A percentile compares a stretch with the other conserved stretches of the same genome.
Evolutionary conservation across 768 basidiomycete species (phyloP).

Genomic region (Macrolepiota fuliginosa): DNA sequence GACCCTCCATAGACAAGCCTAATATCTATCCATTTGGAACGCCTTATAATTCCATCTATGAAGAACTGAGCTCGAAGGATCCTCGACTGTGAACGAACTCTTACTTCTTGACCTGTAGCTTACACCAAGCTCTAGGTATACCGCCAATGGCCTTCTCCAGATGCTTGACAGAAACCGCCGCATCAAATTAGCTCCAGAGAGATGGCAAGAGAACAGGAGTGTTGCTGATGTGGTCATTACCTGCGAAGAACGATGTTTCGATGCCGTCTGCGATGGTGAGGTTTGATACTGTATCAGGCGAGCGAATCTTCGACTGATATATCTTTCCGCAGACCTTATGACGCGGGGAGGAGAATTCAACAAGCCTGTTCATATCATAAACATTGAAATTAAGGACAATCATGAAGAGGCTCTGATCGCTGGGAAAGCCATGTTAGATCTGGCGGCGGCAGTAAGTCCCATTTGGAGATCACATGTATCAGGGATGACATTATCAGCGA

Average conservation of each 20-base stretch:
- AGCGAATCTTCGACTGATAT: neutral
- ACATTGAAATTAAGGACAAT: conserved; percentile 98
- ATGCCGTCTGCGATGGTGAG: conserved; percentile 96
- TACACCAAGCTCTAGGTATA: conserved; percentile 57
- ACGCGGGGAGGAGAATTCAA: conserved; percentile 88
- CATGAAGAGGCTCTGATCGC: conserved; percentile 98
- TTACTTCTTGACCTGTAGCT: neutral
- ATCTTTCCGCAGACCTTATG: conserved; percentile 63
- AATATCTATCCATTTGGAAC: conserved; percentile 98
- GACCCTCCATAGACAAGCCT: conserved; percentile 94
- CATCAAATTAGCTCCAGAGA: conserved; percentile 90
- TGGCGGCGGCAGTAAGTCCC: conserved; percentile 81
- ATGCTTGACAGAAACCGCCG: conserved; percentile 97
- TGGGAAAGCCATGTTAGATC: conserved; percentile 90
- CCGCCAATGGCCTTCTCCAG: conserved; percentile 87
- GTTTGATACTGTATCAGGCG: neutral
- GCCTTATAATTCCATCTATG: conserved; percentile 93
- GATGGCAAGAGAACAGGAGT: conserved; percentile 90
- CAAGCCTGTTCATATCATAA: conserved; percentile 93
- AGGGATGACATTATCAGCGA: conserved; percentile 11
- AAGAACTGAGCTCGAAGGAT: conserved; percentile 85
- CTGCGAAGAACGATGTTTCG: conserved; percentile 98
- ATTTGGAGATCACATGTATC: neutral
- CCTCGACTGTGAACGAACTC: conserved; percentile 63
- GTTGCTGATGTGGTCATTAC: conserved; percentile 98